Conservation (phyloP, 768 basidiomycete species). For the Myochromella boudieri region DNA sequence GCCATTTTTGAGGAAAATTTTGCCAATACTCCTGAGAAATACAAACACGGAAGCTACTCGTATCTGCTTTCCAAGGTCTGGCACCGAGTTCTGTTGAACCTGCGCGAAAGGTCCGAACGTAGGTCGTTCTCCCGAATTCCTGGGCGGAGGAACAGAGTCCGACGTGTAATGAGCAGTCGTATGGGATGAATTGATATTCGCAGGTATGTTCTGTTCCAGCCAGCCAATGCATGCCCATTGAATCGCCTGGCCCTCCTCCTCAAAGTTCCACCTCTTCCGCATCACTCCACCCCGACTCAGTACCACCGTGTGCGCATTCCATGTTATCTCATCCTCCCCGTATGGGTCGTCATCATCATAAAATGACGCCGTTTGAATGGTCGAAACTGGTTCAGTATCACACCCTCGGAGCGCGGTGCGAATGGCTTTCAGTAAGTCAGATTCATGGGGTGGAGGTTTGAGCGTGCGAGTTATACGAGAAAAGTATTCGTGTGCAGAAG, state of each 20-base stretch:
- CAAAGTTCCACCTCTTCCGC: slow-evolving; percentile 71
- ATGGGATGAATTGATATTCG: slow-evolving; percentile 25
- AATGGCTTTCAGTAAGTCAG: slow-evolving; percentile 54
- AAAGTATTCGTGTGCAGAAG: slow-evolving; percentile 45
- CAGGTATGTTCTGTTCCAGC: slow-evolving; percentile 50
- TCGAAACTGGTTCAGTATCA: slow-evolving; percentile 38
- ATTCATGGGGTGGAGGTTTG: slow-evolving; percentile 25
- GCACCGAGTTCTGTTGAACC: slow-evolving; percentile 38
- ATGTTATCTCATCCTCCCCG: slow-evolving; percentile 66
- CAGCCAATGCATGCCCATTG: slow-evolving; percentile 81
- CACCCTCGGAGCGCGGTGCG: slow-evolving; percentile 59
- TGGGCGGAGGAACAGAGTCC: slow-evolving; percentile 22
- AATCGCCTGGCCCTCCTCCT: slow-evolving; percentile 67
- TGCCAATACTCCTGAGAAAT: slow-evolving; percentile 73
- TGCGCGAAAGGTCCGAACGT: slow-evolving; percentile 58
- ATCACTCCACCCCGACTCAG: slow-evolving; percentile 69
- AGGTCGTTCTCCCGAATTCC: slow-evolving; percentile 29
- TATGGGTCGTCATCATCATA: slow-evolving; percentile 36
- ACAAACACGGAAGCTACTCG: slow-evolving; percentile 68
- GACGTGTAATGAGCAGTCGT: slow-evolving; percentile 31
- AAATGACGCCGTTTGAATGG: slow-evolving; percentile 43
- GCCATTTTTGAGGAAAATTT: slow-evolving; percentile 70
- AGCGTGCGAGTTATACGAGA: slow-evolving; percentile 24
- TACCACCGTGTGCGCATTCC: slow-evolving; percentile 65
- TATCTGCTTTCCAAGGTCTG: slow-evolving; percentile 32